Conservation (phyloP, 1,139 yeast genomes). For the Kluyveromyces marxianus region DNA sequence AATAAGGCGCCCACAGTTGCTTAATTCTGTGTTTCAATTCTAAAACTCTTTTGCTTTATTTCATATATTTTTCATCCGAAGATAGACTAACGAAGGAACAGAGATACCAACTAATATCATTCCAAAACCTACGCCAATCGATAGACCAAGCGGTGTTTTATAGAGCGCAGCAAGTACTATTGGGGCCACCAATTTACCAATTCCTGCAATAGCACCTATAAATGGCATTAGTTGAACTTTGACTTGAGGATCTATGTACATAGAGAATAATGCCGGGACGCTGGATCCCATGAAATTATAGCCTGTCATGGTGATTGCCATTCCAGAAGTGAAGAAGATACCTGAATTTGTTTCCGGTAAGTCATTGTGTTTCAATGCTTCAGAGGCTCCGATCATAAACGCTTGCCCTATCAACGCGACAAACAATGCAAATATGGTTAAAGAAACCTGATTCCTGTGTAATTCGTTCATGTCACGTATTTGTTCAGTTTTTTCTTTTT, state of each 20-base stretch:
- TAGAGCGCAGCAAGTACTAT: slow-evolving; percentile 8
- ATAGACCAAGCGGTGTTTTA: slow-evolving; percentile 5
- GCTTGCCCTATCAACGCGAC: slow-evolving; percentile 7
- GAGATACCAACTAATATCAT: slow-evolving; percentile 8
- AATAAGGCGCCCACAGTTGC: too few species aligned
- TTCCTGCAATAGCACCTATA: slow-evolving; percentile 9
- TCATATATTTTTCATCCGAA: slow-evolving; percentile 1
- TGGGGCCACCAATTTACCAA: slow-evolving; percentile 8
- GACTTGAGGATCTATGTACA: slow-evolving; percentile 6
- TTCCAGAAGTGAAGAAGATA: slow-evolving; percentile 7
- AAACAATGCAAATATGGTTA: slow-evolving; percentile 6
- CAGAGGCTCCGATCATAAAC: slow-evolving; percentile 8
- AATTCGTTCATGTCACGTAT: not conserved
- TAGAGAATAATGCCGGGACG: slow-evolving; percentile 8
- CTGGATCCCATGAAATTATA: slow-evolving; percentile 9
- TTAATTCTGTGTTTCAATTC: too few species aligned
- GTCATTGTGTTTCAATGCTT: slow-evolving; percentile 4
- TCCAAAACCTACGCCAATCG: slow-evolving; percentile 7
- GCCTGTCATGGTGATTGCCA: slow-evolving; percentile 7
- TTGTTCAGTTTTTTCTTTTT: not conserved
- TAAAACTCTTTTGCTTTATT: too few species aligned
- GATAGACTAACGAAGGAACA: slow-evolving; percentile 6
- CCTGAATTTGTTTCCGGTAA: slow-evolving; percentile 7
- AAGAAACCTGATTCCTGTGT: slow-evolving; percentile 5
- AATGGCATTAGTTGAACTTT: slow-evolving; percentile 8